These are phyloP conservation scores for Globisporangium viniferum DNA, from an alignment of 352 stramenopile genomes.

Conservation along the genomic window DNA sequence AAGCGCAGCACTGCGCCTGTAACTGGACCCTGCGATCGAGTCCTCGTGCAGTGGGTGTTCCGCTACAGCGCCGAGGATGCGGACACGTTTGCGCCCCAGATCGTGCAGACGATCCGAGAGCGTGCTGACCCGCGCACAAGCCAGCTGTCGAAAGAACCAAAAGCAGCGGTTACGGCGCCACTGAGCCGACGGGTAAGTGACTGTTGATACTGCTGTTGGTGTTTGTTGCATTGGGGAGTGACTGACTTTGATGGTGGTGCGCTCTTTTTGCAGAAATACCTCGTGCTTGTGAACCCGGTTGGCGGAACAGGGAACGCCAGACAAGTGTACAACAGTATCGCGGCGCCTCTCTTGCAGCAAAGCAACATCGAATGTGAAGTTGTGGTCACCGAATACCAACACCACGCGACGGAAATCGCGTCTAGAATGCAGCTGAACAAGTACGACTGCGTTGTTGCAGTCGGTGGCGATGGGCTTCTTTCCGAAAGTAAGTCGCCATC, in stretches of 20 bases:
- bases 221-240: conserved; percentile 1
- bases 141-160: not conserved
- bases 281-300: conserved; percentile 66
- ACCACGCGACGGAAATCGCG: conserved; percentile 57
- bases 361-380: conserved; percentile 55
- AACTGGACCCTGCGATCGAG: conserved; percentile 12
- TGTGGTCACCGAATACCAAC: conserved; percentile 45
- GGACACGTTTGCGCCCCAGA: conserved; percentile 26
- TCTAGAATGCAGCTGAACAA: conserved; percentile 34
- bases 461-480: conserved; percentile 68
- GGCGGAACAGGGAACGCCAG: conserved; percentile 51
- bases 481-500: conserved; percentile 48
- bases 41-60: conserved; percentile 53
- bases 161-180: not conserved
- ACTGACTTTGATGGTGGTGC: conserved; percentile 28
- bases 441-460: conserved; percentile 64
- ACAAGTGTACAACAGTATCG: conserved; percentile 45
- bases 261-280: conserved; percentile 8
- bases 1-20: conserved; percentile 6
- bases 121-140: conserved; percentile 33
- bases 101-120: conserved; percentile 42
- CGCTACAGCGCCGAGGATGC: conserved; percentile 30
- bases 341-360: conserved; percentile 51
- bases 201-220: not conserved
- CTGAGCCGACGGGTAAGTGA: conserved; percentile 35